Conservation (phyloP, 2,329 filamentous ascomycete species). For the Fusarium torreyae region DNA sequence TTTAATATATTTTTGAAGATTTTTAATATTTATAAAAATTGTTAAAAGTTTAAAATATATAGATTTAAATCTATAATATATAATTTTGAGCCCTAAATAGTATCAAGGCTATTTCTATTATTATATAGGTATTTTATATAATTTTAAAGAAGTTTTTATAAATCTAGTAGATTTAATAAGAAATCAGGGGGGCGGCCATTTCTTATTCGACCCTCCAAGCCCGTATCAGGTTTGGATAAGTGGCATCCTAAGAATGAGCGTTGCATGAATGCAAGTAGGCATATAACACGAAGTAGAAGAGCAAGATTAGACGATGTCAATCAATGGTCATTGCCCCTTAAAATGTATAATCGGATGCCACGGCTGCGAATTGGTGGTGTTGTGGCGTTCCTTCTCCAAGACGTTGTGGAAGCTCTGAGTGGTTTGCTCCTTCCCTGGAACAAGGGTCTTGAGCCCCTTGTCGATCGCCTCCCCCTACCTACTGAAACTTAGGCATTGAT, state of each 20-base stretch:
- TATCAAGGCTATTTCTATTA: no score
- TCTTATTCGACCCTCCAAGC: no score
- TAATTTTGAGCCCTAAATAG: no score
- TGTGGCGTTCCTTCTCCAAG: constrained; percentile 13
- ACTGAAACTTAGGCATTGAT: constrained; percentile 26
- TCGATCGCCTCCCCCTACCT: constrained; percentile 9
- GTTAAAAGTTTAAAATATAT: no score
- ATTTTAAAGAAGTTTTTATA: no score
- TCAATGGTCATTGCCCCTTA: background rate
- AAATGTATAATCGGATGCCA: constrained; percentile 1
- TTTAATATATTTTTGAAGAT: no score
- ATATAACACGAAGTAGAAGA: constrained; percentile 3
- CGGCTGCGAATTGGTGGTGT: constrained; percentile 13
- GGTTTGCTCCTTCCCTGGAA: constrained; percentile 6
- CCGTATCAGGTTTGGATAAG: background rate
- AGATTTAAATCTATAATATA: no score
- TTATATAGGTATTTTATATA: no score
- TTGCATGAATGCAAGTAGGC: background rate
- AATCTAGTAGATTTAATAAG: no score
- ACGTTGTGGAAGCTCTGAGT: background rate
- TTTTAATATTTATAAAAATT: no score
- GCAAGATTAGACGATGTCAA: background rate
- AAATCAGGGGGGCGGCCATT: no score
- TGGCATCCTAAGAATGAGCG: constrained; percentile 11
- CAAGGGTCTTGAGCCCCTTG: constrained; percentile 12